These are phyloP conservation scores for Physaria fendleri DNA, from an alignment of 345 rosid species.

Conservation along the genomic window DNA sequence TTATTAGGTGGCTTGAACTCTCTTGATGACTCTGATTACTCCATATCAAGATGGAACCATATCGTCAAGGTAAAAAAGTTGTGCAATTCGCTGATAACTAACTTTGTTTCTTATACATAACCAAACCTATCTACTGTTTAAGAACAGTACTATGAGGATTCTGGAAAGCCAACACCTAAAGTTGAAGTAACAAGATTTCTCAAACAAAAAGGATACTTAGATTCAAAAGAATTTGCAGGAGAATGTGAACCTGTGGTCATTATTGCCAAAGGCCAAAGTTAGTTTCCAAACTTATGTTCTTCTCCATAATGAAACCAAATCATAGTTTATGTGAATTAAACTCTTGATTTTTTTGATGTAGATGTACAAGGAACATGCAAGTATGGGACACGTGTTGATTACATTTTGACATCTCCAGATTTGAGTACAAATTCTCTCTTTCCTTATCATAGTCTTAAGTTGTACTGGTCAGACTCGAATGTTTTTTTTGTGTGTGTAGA, in stretches of 20 bases:
- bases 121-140: neutral
- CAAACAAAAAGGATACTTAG: slow-evolving; percentile 55
- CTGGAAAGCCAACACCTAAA: slow-evolving; percentile 87
- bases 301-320: neutral
- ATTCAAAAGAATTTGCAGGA: slow-evolving; percentile 71
- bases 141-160: slow-evolving; percentile 68
- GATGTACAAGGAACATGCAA: slow-evolving; percentile 98
- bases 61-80: slow-evolving; percentile 49
- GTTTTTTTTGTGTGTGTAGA: slow-evolving; percentile 36
- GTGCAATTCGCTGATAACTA: neutral
- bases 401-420: slow-evolving; percentile 57
- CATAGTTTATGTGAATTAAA: neutral
- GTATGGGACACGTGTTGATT: slow-evolving; percentile 87
- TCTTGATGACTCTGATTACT: slow-evolving; percentile 70
- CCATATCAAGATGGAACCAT: slow-evolving; percentile 75
- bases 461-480: neutral
- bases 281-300: neutral
- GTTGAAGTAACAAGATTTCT: slow-evolving; percentile 59
- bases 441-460: no score
- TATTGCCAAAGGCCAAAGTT: slow-evolving; percentile 93
- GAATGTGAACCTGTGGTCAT: slow-evolving; percentile 95
- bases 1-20: slow-evolving; percentile 80
- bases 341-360: slow-evolving; percentile 13
- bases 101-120: neutral
- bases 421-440: no score